phyloP scores from a whole-genome alignment of 345 rosid species.

The Kernera saxatilis region DNA sequence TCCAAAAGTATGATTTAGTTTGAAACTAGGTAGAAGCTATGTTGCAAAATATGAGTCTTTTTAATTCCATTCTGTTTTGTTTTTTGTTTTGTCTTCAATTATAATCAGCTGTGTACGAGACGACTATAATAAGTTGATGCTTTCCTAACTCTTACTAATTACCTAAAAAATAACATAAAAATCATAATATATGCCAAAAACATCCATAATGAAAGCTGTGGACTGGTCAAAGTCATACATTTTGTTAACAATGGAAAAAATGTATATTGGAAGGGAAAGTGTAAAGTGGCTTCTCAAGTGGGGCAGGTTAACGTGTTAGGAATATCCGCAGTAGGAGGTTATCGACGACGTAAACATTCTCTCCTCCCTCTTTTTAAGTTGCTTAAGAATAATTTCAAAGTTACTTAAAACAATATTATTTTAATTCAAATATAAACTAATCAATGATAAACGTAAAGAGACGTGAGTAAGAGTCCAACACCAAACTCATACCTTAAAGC shows the following conservation, averaged over 20 bases:
- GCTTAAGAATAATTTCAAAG: slow-evolving; percentile 26
- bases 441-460: slow-evolving; percentile 15
- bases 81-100: background rate
- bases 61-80: background rate
- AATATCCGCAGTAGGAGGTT: slow-evolving; percentile 21
- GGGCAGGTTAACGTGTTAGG: slow-evolving; percentile 16
- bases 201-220: background rate
- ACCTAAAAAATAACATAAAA: background rate
- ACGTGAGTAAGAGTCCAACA: slow-evolving; percentile 27
- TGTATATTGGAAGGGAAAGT: slow-evolving; percentile 4
- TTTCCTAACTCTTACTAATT: background rate
- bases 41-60: background rate
- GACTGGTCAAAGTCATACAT: background rate
- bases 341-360: slow-evolving; percentile 32
- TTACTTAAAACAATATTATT: background rate
- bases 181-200: background rate
- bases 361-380: slow-evolving; percentile 4
- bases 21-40: background rate
- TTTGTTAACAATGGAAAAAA: background rate
- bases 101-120: background rate
- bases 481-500: slow-evolving; percentile 31
- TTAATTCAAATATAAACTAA: background rate
- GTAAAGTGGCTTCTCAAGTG: slow-evolving; percentile 14
- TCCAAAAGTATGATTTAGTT: background rate
- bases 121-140: background rate